Evolutionary conservation across 2,329 filamentous ascomycete species (phyloP).

Genomic region (Tolypocladium endophyticum): DNA sequence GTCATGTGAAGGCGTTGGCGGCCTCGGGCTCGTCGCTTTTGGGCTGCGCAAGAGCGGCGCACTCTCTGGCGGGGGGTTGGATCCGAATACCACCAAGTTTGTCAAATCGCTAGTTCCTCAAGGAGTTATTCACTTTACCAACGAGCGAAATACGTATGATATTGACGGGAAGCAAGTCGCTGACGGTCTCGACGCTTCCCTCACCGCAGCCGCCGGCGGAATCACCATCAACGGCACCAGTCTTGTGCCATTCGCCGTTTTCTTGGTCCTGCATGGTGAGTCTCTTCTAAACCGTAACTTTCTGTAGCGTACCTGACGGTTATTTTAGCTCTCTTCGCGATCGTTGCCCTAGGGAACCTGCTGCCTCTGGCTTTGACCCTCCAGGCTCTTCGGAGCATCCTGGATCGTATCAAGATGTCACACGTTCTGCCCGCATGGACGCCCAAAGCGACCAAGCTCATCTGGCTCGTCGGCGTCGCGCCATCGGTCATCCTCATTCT

Average conservation of each 20-base stretch:
- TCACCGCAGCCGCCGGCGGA: constrained; percentile 2
- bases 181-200: constrained; percentile 8
- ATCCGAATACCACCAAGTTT: constrained; percentile 2
- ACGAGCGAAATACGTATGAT: constrained; percentile 14
- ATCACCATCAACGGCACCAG: constrained; percentile 3
- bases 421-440: constrained; percentile 11
- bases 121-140: constrained; percentile 14
- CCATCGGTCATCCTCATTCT: constrained; percentile 14
- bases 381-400: constrained; percentile 14
- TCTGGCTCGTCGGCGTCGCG: constrained; percentile 14
- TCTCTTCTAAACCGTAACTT: not conserved
- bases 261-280: constrained; percentile 4
- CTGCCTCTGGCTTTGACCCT: constrained; percentile 17
- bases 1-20: constrained; percentile 21
- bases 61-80: constrained; percentile 3
- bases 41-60: constrained; percentile 15
- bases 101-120: constrained; percentile 4
- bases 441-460: constrained; percentile 11
- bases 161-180: constrained; percentile 13
- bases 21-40: constrained; percentile 13
- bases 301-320: not conserved
- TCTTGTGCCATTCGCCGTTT: not conserved
- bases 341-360: constrained; percentile 13
- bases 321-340: constrained; percentile 4
- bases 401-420: constrained; percentile 10